phyloP scores from a whole-genome alignment of 2,329 filamentous ascomycete species.

The Trichoderma koningiopsis region DNA sequence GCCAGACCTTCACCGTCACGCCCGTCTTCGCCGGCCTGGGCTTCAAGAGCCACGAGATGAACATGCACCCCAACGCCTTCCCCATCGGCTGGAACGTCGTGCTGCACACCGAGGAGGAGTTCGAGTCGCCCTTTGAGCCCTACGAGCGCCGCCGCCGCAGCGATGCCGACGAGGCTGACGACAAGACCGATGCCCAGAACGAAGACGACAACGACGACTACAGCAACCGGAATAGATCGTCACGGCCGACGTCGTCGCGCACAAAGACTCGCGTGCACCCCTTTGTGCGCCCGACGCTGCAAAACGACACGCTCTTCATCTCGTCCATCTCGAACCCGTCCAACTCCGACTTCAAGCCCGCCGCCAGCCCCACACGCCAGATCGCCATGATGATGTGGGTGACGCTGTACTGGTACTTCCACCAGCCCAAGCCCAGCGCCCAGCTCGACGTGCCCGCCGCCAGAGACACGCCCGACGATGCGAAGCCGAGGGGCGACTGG shows the following conservation, averaged over 20 bases:
- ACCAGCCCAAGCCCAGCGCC: conserved; percentile 73
- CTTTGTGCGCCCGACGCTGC: conserved; percentile 73
- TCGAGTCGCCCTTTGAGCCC: conserved; percentile 22
- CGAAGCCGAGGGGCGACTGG: conserved; percentile 84
- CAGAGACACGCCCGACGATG: conserved; percentile 65
- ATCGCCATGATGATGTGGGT: conserved; percentile 98
- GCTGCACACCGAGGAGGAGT: conserved; percentile 66
- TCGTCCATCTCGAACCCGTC: conserved; percentile 87
- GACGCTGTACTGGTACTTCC: conserved; percentile 96
- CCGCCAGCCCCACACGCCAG: conserved; percentile 79
- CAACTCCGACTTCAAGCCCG: conserved; percentile 75
- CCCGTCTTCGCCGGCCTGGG: conserved; percentile 90
- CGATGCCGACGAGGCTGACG: conserved; percentile 28
- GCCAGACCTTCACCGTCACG: conserved; percentile 76
- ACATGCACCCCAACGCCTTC: conserved; percentile 67
- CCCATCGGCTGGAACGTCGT: conserved; percentile 90
- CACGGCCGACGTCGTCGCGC: neutral
- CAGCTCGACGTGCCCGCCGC: conserved; percentile 65
- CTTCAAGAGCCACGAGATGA: conserved; percentile 82
- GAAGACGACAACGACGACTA: conserved; percentile 37
- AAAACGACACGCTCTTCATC: conserved; percentile 83
- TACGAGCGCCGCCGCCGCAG: conserved; percentile 25
- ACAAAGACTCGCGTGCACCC: conserved; percentile 34
- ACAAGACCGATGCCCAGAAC: neutral
- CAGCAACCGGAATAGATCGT: conserved; percentile 25